Evolutionary conservation across 139 green algal genomes (phyloP), one percentile per base, ranked within the genome.

Genomic region (Chlorella sp.): DNA sequence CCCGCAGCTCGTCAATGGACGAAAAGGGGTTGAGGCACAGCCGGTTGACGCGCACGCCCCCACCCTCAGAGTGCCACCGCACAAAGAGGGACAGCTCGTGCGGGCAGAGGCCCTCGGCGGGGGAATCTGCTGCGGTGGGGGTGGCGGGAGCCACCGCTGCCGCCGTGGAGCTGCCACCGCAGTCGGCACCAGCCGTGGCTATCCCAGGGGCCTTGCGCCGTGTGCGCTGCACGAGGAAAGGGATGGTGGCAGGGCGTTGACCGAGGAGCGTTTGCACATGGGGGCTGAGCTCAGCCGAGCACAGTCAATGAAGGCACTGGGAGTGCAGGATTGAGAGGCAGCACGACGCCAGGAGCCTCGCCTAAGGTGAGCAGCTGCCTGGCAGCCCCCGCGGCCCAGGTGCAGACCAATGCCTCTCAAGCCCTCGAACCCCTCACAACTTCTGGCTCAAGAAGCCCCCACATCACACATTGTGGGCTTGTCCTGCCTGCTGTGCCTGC

Each of bases 1-100:
- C 81, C 4, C 53, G 60, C 66, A 93, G 85, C 16, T 80, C 68
- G 0, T 69, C 81, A 32, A 93, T 40, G 75, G 60, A 40, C 42
- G 42, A 26, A 26, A 93, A 78, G 39, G 89, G 78, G 24, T 69
- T 57, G 60, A 93, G 81, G 9, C 64, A 48, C 85, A 93, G 86
- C 16, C 88, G 60, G 77, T 64, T 86, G 32, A 90, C 42, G 21
- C 66, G 37, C 30, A 69, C 60, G 24, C 40, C 32, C 18, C 89
- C 89, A 30, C 26, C 68, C 0, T n/a, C 19, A 5, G 61, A 40
- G 77, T 77, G 40, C 84, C 84, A 92, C 22, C 85, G 89, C 64
- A 92, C 77, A 39, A 87, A 89, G 32, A 92, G 84, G n/a, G 28
- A 87, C 19, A 89, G 81, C 24, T 81, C 37, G 75, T 85, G 36